Evolutionary conservation across 305 asterid genomes (phyloP).

Genomic region (Fraxinus platypoda): DNA sequence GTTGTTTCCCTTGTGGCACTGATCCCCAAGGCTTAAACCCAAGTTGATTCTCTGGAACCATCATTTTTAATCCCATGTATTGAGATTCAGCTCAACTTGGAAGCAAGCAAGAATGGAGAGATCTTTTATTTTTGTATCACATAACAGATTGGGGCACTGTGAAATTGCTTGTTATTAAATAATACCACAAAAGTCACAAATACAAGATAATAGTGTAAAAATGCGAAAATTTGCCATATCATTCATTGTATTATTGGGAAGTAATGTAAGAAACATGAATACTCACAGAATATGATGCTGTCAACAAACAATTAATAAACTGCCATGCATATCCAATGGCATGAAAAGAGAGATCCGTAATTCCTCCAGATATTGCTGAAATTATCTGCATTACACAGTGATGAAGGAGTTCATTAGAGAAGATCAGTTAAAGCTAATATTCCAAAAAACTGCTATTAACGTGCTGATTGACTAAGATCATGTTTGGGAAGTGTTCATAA

Average conservation of each 20-base stretch:
- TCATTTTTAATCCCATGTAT: background rate
- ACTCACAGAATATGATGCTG: slow-evolving; percentile 90
- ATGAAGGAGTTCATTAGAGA: background rate
- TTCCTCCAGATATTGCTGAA: slow-evolving; percentile 88
- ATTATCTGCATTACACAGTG: slow-evolving; percentile 56
- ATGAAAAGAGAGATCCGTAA: slow-evolving; percentile 80
- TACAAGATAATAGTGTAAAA: background rate
- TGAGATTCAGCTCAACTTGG: background rate
- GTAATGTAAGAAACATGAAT: background rate
- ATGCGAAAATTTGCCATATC: background rate
- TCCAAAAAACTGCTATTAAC: background rate
- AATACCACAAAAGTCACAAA: background rate
- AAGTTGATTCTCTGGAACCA: background rate
- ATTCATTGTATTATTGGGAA: background rate
- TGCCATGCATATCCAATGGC: slow-evolving; percentile 85
- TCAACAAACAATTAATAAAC: slow-evolving; percentile 73
- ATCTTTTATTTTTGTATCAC: background rate
- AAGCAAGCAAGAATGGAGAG: slow-evolving; percentile 1
- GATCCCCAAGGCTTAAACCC: background rate
- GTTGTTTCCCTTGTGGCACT: background rate
- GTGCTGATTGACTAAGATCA: background rate
- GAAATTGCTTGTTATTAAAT: background rate
- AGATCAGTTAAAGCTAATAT: background rate
- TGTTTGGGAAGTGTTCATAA: background rate
- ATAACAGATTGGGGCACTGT: background rate